phyloP scores from a whole-genome alignment of 805 yeast genomes.

The Zygosaccharomyces bisporus region DNA sequence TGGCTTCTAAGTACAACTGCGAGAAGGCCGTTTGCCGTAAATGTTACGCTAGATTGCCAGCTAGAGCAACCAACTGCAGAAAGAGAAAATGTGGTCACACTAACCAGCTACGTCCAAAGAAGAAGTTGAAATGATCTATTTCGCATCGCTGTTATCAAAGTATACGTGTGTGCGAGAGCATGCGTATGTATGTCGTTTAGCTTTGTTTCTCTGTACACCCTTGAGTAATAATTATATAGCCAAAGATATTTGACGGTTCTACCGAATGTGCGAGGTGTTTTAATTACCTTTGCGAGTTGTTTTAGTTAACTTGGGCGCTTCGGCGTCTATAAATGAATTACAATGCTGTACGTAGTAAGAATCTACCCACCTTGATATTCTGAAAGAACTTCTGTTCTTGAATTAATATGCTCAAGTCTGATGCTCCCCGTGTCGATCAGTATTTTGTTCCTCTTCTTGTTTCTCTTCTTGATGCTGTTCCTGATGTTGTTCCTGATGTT shows the following conservation, averaged over 20 bases:
- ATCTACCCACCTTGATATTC: too few species aligned
- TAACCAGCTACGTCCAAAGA: slow-evolving; percentile 99
- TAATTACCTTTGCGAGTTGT: not conserved
- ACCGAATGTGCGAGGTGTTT: not conserved
- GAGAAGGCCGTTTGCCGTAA: slow-evolving; percentile 98
- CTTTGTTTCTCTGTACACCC: slow-evolving; percentile 17
- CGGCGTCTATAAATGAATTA: slow-evolving; percentile 1
- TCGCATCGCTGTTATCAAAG: slow-evolving; percentile 27
- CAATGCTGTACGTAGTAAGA: slow-evolving; percentile 1
- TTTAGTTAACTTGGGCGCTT: not conserved
- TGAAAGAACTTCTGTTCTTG: too few species aligned
- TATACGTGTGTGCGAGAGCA: slow-evolving; percentile 11
- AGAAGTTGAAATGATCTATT: slow-evolving; percentile 88
- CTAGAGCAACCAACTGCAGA: slow-evolving; percentile 99
- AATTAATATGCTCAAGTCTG: too few species aligned
- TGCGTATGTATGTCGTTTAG: slow-evolving; percentile 16
- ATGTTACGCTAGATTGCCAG: slow-evolving; percentile 99
- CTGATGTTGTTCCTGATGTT: not conserved
- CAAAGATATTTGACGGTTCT: slow-evolving; percentile 15
- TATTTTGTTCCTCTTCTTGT: not conserved
- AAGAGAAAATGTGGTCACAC: slow-evolving; percentile 99
- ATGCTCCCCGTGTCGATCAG: too few species aligned
- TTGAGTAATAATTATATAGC: slow-evolving; percentile 15
- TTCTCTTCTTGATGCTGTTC: slow-evolving; percentile 1
- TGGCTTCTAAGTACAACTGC: slow-evolving; percentile 99